phyloP scores from a whole-genome alignment of 2,329 filamentous ascomycete genomes.

The Monilinia laxa region DNA sequence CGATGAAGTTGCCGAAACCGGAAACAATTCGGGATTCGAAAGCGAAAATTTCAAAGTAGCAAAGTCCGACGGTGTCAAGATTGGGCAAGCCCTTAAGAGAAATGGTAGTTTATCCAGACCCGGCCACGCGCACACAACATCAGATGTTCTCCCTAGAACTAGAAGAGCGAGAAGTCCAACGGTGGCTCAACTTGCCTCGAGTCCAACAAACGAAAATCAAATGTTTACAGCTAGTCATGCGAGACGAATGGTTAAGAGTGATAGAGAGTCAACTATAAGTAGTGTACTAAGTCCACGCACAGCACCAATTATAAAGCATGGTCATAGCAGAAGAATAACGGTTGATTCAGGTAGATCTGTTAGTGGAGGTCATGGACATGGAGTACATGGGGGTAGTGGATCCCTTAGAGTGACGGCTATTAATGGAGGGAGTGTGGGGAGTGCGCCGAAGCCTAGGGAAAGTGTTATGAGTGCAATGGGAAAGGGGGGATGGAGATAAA shows the following conservation, averaged over 20 bases:
- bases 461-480: slow-evolving; percentile 35
- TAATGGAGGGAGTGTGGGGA: slow-evolving; percentile 29
- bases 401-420: not conserved
- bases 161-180: slow-evolving; percentile 42
- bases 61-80: slow-evolving; percentile 37
- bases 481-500: slow-evolving; percentile 39
- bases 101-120: slow-evolving; percentile 36
- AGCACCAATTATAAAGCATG: slow-evolving; percentile 55
- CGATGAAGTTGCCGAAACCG: slow-evolving; percentile 39
- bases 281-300: slow-evolving; percentile 62
- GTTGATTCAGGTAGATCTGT: slow-evolving; percentile 36
- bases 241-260: slow-evolving; percentile 63
- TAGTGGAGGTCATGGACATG: slow-evolving; percentile 30
- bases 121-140: slow-evolving; percentile 29
- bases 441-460: slow-evolving; percentile 35
- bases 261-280: slow-evolving; percentile 55
- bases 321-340: slow-evolving; percentile 35
- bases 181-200: slow-evolving; percentile 50
- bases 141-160: slow-evolving; percentile 31
- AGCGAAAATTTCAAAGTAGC: slow-evolving; percentile 37
- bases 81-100: slow-evolving; percentile 38
- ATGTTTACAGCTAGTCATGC: slow-evolving; percentile 67
- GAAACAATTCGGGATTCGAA: slow-evolving; percentile 42
- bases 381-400: slow-evolving; percentile 6
- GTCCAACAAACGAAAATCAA: slow-evolving; percentile 57